Evolutionary conservation across 1,284 basidiomycete species (phyloP), one percentile per base, ranked within the genome.

Genomic region (Heterobasidion parviporum): DNA sequence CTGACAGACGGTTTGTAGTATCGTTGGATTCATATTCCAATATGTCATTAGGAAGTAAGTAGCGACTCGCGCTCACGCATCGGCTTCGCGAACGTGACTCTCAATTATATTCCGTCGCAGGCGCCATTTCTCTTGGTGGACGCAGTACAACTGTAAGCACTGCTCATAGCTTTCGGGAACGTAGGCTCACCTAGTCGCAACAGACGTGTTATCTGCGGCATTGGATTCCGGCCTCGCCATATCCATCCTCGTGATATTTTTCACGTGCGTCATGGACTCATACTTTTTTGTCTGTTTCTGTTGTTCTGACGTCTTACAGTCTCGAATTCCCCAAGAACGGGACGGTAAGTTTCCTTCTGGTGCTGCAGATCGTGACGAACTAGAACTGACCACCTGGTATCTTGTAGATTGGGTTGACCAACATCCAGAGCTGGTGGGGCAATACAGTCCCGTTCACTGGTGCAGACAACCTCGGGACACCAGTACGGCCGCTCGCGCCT

Each of bases 161-260:
- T 36, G 9, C 45, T 26, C 34, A 6, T 51, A 44, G 10, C 12
- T 7, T 20, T 32, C 3, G 26, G 4, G 26, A 26, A 26, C 26
- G 4, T 26, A 44, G 14, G 41, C 12, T 10, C 18, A 48, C 4
- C 46, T 48, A 4, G 10, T 48, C 46, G 10, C 7, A 6, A 36
- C 20, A 73, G 78, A 79, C 56, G 76, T 79, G 33, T 68, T 79
- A 7, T 79, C 79, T 4, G 79, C 77, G n/a, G 77, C 77, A 9
- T 65, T 80, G 26, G 78, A 80, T 58, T 70, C 72, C 5, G 78
- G 79, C 16, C 70, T 77, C 3, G 77, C 77, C 0, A 63, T 77
- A 38, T 69, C 70, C 5, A 70, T 71, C 1, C 61, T 79, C 8
- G 55, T 79, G 6, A 71, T 79, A 10, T 80, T 76, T 65, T 80